Base-by-base conservation (phyloP, 257 asterid genomes). In the Haberlea rhodopensis region DNA sequence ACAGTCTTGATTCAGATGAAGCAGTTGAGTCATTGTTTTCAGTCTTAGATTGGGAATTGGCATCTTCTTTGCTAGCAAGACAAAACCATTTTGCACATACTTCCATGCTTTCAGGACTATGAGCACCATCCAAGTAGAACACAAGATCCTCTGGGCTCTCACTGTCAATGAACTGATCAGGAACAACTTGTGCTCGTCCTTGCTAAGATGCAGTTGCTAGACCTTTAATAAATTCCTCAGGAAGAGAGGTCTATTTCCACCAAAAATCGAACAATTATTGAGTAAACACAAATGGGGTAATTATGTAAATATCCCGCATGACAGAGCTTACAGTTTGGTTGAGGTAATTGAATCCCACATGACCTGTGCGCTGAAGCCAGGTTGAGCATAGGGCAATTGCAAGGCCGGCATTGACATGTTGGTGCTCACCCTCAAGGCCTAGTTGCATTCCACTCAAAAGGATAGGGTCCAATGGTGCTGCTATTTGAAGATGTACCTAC, bases 61-160 rank as follows among this genome's bases (percentile, higher is more conserved):
- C 48, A 52, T 81, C 91, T 73, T 77, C 88, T 76, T 74, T 72
- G 63, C 81, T 81, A 69, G 95, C 96, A 45, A 70, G 62, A 31
- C 79, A 78, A 79, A 90, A 94, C 99, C 97, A 94, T 68, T 90
- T 82, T 66, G 92, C 99, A 78, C 97, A 94, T 56, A 77, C 99
- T 11, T 94, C 99, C 99, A 90, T 94, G 86, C 99, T 94, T 84
- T 94, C 99, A 51, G 99, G 99, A 79, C 99, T 90, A 75, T 94
- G 99, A 64, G 99, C 99, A 64, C 99, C 99, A 75, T 94, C 99
- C 72, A 94, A 71, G 76, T 87, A 90, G 76, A 90, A 94, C 71
- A 86, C 87, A 62, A 94, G 88, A 72, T 85, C 85, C 75, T 85
- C 89, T 31, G 74, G 68, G 71, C 78, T 84, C 66, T 85, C 84